These are phyloP conservation scores for Daldinia childiae DNA, from an alignment of 495 filamentous ascomycete genomes.

Conservation along the genomic window DNA sequence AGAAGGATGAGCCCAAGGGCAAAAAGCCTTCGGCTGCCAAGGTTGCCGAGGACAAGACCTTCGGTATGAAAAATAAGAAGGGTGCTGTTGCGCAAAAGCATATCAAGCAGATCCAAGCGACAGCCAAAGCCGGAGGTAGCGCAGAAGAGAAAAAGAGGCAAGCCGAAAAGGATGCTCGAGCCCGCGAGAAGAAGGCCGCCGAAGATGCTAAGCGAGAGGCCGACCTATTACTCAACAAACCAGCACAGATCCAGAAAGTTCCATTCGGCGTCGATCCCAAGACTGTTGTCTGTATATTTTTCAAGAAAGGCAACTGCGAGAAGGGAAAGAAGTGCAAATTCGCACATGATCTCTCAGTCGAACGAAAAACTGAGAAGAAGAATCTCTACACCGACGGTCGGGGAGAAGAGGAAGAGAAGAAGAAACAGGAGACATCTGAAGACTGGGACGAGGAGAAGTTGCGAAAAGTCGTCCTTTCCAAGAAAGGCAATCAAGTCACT, in stretches of 20 bases:
- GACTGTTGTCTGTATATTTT: conserved; percentile 95
- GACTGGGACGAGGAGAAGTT: conserved; percentile 99
- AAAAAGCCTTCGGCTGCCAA: conserved; percentile 75
- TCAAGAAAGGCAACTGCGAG: conserved; percentile 95
- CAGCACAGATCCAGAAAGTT: conserved; percentile 93
- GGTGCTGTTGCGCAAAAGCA: conserved; percentile 86
- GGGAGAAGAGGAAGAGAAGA: conserved; percentile 76
- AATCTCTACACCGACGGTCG: conserved; percentile 89
- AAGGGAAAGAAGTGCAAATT: conserved; percentile 99
- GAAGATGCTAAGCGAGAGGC: conserved; percentile 82
- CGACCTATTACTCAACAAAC: conserved; percentile 87
- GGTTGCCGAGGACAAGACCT: conserved; percentile 91
- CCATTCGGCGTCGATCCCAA: conserved; percentile 98
- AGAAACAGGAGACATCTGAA: conserved; percentile 91
- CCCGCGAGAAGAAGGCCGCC: conserved; percentile 83
- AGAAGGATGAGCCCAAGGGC: conserved; percentile 66
- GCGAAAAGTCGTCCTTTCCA: conserved; percentile 86
- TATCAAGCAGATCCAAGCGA: conserved; percentile 80
- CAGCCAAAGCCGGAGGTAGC: conserved; percentile 73
- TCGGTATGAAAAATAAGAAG: conserved; percentile 99
- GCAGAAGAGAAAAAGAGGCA: conserved; percentile 88
- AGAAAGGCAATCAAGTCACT: conserved; percentile 96
- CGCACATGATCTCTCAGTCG: conserved; percentile 86
- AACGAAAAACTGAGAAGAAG: conserved; percentile 92
- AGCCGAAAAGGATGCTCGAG: conserved; percentile 84